phyloP scores from a whole-genome alignment of 768 basidiomycete genomes.

The Phallus indusiatus region DNA sequence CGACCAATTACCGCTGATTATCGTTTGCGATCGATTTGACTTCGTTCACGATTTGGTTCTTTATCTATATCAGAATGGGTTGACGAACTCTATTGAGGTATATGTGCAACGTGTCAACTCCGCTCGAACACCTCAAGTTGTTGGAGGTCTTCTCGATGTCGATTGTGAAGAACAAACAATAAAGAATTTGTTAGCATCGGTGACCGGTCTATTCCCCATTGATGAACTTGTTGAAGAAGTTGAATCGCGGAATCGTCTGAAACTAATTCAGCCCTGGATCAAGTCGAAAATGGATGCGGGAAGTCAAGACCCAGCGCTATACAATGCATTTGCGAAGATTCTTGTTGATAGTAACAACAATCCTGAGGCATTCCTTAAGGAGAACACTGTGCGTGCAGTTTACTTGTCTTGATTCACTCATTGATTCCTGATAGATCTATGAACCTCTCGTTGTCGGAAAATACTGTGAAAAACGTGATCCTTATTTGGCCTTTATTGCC shows the following conservation, averaged over 20 bases:
- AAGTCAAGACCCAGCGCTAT: slow-evolving; percentile 86
- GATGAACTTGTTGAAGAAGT: slow-evolving; percentile 97
- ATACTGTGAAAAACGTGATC: slow-evolving; percentile 98
- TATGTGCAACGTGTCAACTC: slow-evolving; percentile 99
- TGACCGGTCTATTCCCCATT: slow-evolving; percentile 95
- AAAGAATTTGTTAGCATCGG: slow-evolving; percentile 87
- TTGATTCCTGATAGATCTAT: slow-evolving; percentile 53
- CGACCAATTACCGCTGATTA: slow-evolving; percentile 97
- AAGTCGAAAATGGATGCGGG: slow-evolving; percentile 91
- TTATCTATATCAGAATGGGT: slow-evolving; percentile 95
- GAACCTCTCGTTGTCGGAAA: slow-evolving; percentile 97
- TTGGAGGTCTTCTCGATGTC: slow-evolving; percentile 93
- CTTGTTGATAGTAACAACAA: slow-evolving; percentile 98
- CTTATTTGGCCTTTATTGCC: slow-evolving; percentile 96
- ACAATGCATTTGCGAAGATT: slow-evolving; percentile 98
- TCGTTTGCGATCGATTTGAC: slow-evolving; percentile 99
- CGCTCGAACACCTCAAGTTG: slow-evolving; percentile 90
- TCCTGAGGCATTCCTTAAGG: slow-evolving; percentile 95
- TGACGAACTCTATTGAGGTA: slow-evolving; percentile 98
- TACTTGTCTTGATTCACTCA: not conserved
- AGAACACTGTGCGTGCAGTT: slow-evolving; percentile 73
- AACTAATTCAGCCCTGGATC: slow-evolving; percentile 95
- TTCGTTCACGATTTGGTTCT: slow-evolving; percentile 98
- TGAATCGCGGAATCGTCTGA: slow-evolving; percentile 90
- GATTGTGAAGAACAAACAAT: slow-evolving; percentile 96